Percentiles rank a stretch among this genome's conserved stretches.
phyloP scores from a whole-genome alignment of 202 grass and related monocot species.

The Cymbopogon flexuosus region DNA sequence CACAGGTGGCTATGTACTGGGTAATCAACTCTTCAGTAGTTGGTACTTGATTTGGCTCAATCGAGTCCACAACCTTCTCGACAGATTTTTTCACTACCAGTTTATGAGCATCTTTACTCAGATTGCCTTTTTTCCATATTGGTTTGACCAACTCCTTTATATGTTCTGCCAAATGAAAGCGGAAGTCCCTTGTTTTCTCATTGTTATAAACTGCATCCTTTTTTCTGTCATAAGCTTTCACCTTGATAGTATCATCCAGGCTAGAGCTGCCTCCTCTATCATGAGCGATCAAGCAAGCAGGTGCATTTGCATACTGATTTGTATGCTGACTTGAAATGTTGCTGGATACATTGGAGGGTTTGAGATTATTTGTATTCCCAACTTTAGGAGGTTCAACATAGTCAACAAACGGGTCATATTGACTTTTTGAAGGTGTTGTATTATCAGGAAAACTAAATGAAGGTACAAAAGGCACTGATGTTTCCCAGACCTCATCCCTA shows the following conservation, averaged over 20 bases:
- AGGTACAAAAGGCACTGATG: conserved; percentile 68
- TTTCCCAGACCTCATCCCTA: conserved; percentile 50
- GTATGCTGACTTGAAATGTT: conserved; percentile 38
- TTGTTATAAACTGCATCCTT: conserved; percentile 16
- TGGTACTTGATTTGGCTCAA: conserved; percentile 50
- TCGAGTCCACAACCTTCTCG: conserved; percentile 44
- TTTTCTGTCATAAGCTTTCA: conserved; percentile 30
- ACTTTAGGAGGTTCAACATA: conserved; percentile 37
- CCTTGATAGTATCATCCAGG: conserved; percentile 21
- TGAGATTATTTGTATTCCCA: conserved; percentile 36
- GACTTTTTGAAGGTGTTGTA: conserved; percentile 32
- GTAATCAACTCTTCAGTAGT: conserved; percentile 37
- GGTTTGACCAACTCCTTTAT: conserved; percentile 63
- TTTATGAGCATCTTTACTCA: conserved; percentile 62
- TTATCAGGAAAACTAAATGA: conserved; percentile 36
- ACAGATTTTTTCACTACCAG: conserved; percentile 50
- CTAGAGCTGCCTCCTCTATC: conserved; percentile 26
- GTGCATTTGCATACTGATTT: conserved; percentile 33
- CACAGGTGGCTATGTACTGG: conserved; percentile 31
- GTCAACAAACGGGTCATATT: conserved; percentile 51
- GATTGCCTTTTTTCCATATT: conserved; percentile 51
- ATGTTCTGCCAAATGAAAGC: conserved; percentile 53
- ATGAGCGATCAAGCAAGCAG: conserved; percentile 32
- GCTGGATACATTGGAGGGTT: conserved; percentile 25
- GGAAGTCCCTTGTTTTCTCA: conserved; percentile 48